phyloP scores from a whole-genome alignment of 352 stramenopile genomes.

The Globisporangium irregulare region DNA sequence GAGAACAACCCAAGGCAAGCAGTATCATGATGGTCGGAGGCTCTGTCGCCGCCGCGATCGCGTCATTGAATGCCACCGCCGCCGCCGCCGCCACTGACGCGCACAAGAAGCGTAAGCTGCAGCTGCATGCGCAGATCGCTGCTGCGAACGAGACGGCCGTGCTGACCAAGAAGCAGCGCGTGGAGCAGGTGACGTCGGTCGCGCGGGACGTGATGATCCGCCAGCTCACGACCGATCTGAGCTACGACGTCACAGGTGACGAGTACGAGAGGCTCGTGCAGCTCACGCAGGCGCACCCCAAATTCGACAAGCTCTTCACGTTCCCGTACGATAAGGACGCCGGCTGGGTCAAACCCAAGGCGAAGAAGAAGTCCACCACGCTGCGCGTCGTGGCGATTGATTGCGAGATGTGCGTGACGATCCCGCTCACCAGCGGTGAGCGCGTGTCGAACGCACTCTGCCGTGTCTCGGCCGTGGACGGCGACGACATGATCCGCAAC shows the following conservation, averaged over 20 bases:
- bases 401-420: slow-evolving; percentile 87
- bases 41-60: slow-evolving; percentile 6
- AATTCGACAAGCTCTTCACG: slow-evolving; percentile 55
- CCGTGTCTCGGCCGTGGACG: slow-evolving; percentile 79
- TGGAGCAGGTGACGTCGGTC: slow-evolving; percentile 53
- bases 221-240: slow-evolving; percentile 49
- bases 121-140: neutral
- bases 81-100: neutral
- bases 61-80: slow-evolving; percentile 2
- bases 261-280: slow-evolving; percentile 74
- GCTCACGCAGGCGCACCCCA: slow-evolving; percentile 55
- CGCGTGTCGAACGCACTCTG: slow-evolving; percentile 62
- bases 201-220: slow-evolving; percentile 74
- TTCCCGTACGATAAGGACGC: slow-evolving; percentile 39
- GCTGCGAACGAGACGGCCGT: neutral
- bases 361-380: slow-evolving; percentile 57
- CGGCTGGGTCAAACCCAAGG: slow-evolving; percentile 59
- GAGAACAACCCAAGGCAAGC: neutral
- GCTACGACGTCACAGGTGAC: slow-evolving; percentile 46
- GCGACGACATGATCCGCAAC: slow-evolving; percentile 66
- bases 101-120: slow-evolving; percentile 15
- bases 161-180: slow-evolving; percentile 56
- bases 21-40: neutral
- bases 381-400: slow-evolving; percentile 77
- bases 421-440: slow-evolving; percentile 20